A percentile compares a stretch with the other conserved stretches of the same genome.
These are phyloP conservation scores for Xeromyces bisporus DNA, from an alignment of 495 filamentous ascomycete species.

Conservation along the genomic window DNA sequence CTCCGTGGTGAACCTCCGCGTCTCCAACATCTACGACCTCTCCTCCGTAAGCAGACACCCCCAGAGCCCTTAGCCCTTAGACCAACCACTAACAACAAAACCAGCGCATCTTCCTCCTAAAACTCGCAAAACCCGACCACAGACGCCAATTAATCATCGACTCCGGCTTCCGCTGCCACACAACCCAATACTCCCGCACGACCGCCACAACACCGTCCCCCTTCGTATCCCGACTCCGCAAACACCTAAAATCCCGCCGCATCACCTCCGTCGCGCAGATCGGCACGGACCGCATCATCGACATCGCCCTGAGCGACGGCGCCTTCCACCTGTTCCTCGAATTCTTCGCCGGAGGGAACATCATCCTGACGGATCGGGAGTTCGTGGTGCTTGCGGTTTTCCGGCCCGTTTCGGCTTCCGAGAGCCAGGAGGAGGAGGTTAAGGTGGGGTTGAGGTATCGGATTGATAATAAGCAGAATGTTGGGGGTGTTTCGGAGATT, in stretches of 20 bases:
- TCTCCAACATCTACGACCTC: constrained; percentile 90
- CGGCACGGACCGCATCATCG: constrained; percentile 84
- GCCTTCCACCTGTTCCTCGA: constrained; percentile 76
- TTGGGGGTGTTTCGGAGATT: constrained; percentile 51
- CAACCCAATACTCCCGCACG: constrained; percentile 73
- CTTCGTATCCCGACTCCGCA: constrained; percentile 72
- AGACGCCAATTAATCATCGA: constrained; percentile 83
- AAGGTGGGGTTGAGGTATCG: constrained; percentile 61
- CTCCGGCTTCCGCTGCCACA: constrained; percentile 88
- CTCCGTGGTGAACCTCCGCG: constrained; percentile 55
- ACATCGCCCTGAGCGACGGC: constrained; percentile 84
- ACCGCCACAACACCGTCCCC: constrained; percentile 66
- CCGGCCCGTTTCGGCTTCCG: constrained; percentile 56
- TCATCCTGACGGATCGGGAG: constrained; percentile 74
- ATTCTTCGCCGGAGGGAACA: constrained; percentile 92
- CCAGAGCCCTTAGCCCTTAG: constrained; percentile 1
- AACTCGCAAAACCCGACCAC: constrained; percentile 69
- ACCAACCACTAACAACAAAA: not conserved
- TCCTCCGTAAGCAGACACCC: constrained; percentile 51
- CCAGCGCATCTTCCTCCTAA: constrained; percentile 87
- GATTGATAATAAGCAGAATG: constrained; percentile 68
- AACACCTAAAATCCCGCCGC: constrained; percentile 70
- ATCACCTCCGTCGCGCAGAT: constrained; percentile 70
- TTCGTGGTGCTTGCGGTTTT: constrained; percentile 62
- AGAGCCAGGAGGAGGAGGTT: constrained; percentile 56